phyloP scores from a whole-genome alignment of 768 basidiomycete species.

The Lentinula guzmanii region DNA sequence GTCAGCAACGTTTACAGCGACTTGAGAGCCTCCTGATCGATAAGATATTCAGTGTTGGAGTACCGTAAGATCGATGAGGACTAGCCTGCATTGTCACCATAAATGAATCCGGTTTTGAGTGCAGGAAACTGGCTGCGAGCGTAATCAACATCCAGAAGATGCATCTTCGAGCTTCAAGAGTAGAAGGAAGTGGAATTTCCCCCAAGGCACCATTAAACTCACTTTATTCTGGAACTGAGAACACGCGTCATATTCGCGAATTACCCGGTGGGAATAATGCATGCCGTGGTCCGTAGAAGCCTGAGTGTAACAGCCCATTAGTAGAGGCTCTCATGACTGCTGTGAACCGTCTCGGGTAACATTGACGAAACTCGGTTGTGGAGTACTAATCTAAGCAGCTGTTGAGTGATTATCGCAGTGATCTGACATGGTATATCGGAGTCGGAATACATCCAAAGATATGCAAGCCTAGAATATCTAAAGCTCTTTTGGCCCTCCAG shows the following conservation, averaged over 20 bases:
- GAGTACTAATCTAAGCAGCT: no score
- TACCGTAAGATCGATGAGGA: neutral
- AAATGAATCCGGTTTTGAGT: constrained; percentile 36
- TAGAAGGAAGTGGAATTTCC: neutral
- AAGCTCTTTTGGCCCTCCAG: no score
- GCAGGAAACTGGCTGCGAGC: constrained; percentile 41
- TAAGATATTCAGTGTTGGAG: neutral
- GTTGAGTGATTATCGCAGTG: no score
- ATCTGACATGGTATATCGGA: no score
- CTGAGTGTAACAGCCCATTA: neutral
- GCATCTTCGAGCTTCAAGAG: constrained; percentile 9
- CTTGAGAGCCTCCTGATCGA: constrained; percentile 42
- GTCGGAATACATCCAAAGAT: no score
- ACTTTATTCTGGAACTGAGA: neutral
- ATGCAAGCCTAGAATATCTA: no score
- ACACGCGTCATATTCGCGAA: neutral
- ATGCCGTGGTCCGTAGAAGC: no score
- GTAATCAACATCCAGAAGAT: constrained; percentile 24
- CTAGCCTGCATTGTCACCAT: constrained; percentile 41
- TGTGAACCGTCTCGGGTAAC: neutral
- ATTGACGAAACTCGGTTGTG: neutral
- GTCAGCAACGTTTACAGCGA: constrained; percentile 47
- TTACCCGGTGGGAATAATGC: neutral
- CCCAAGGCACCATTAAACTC: neutral
- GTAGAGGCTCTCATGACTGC: neutral